Evolutionary conservation across 1,284 basidiomycete species (phyloP).

Genomic region (Apiotrichum brassicae): DNA sequence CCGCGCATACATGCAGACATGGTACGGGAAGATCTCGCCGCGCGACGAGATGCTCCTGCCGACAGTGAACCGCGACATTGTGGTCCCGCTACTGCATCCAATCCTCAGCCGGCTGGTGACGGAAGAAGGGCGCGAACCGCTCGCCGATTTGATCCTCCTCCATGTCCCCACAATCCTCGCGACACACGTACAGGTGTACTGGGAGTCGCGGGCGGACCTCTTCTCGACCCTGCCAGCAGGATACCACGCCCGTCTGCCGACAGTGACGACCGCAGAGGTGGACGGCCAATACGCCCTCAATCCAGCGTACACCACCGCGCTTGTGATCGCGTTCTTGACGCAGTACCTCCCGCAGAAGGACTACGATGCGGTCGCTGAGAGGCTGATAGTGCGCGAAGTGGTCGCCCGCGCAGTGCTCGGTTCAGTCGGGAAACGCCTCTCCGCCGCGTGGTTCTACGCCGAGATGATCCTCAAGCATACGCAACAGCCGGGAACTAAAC

Average conservation of each 20-base stretch:
- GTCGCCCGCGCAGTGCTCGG: conserved; percentile 45
- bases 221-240: conserved; percentile 6
- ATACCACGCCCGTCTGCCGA: conserved; percentile 35
- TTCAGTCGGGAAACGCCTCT: conserved; percentile 34
- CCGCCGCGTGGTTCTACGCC: conserved; percentile 46
- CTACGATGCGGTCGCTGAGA: conserved; percentile 39
- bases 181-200: conserved; percentile 26
- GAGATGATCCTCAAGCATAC: conserved; percentile 14
- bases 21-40: conserved; percentile 38
- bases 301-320: conserved; percentile 41
- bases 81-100: conserved; percentile 20
- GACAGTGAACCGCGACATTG: conserved; percentile 6
- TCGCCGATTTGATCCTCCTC: conserved; percentile 25
- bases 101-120: conserved; percentile 18
- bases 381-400: conserved; percentile 46
- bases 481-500: background rate
- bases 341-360: conserved; percentile 38
- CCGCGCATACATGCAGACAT: conserved; percentile 33
- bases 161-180: conserved; percentile 25
- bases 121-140: conserved; percentile 2
- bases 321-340: conserved; percentile 43
- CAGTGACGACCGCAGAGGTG: conserved; percentile 6
- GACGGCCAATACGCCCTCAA: conserved; percentile 18
- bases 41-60: conserved; percentile 24
- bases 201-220: conserved; percentile 16